phyloP scores from a whole-genome alignment of 371 early-diverging fungal species.

The Mortierella sp. region DNA sequence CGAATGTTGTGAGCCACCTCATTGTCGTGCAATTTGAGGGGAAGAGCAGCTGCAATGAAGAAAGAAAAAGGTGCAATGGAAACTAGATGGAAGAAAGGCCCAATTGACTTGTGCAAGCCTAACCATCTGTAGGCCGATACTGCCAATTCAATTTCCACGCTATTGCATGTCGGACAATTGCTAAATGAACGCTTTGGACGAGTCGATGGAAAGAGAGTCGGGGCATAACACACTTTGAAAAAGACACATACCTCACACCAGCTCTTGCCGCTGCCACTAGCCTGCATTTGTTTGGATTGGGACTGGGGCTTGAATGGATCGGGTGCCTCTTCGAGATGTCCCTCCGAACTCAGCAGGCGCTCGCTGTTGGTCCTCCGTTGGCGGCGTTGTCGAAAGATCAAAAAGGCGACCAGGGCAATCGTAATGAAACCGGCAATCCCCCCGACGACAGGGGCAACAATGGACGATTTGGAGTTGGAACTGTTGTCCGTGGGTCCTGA shows the following conservation, averaged over 20 bases:
- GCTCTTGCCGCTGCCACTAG: neutral
- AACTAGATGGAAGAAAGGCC: neutral
- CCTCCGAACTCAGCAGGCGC: constrained; percentile 12
- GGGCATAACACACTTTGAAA: neutral
- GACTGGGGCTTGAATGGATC: constrained; percentile 1
- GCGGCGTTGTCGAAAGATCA: constrained; percentile 19
- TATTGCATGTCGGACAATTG: neutral
- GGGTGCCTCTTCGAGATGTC: constrained; percentile 1
- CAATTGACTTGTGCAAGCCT: neutral
- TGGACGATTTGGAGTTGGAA: constrained; percentile 11
- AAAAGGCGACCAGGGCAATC: constrained; percentile 11
- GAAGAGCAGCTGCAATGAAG: neutral
- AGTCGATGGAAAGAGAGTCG: neutral
- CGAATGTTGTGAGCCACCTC: constrained; percentile 9
- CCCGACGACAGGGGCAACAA: constrained; percentile 36
- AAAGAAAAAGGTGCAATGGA: neutral
- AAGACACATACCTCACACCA: constrained; percentile 32
- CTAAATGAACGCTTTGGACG: neutral
- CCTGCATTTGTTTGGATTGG: neutral
- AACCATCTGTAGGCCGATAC: neutral
- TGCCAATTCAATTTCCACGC: neutral
- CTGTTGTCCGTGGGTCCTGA: neutral
- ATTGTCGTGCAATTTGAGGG: neutral
- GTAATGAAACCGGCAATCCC: constrained; percentile 21
- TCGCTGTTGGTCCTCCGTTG: constrained; percentile 13